These are phyloP conservation scores for Amphibolis antarctica DNA, from an alignment of 106 monocot species.

Conservation along the genomic window DNA sequence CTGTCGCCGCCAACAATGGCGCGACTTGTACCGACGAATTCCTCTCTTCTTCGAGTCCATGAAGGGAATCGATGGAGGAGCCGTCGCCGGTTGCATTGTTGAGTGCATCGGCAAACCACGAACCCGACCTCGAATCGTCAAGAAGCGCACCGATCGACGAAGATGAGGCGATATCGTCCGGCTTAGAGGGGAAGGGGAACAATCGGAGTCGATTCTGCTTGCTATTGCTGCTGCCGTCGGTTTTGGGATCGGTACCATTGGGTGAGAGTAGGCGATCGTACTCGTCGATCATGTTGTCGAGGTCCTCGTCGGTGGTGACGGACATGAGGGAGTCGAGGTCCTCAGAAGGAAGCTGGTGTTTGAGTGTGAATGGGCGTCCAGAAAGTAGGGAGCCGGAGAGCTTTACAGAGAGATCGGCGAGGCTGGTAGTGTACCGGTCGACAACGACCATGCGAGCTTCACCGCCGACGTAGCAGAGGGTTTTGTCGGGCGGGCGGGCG, in stretches of 20 bases:
- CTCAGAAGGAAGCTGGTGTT: constrained; percentile 94
- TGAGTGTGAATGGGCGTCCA: constrained; percentile 49
- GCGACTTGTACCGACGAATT: constrained; percentile 1
- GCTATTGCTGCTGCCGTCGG: background rate
- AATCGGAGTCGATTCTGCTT: constrained; percentile 46
- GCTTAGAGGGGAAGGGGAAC: constrained; percentile 61
- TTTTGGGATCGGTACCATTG: background rate
- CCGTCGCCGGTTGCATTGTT: constrained; percentile 37
- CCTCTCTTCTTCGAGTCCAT: constrained; percentile 50
- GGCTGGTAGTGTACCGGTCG: constrained; percentile 47
- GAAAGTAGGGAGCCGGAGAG: constrained; percentile 61
- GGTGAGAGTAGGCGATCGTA: constrained; percentile 51
- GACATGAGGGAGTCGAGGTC: constrained; percentile 96
- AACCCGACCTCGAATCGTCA: constrained; percentile 77
- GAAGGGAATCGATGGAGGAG: constrained; percentile 49
- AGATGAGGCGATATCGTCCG: constrained; percentile 31
- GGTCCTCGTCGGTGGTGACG: constrained; percentile 86
- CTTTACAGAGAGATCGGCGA: constrained; percentile 47
- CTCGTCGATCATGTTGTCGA: constrained; percentile 98
- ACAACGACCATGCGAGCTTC: constrained; percentile 80
- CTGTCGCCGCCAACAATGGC: too few species aligned
- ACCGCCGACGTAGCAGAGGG: constrained; percentile 93
- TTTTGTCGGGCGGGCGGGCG: constrained; percentile 80
- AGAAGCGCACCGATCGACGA: constrained; percentile 58
- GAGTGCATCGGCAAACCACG: constrained; percentile 82